phyloP scores from a whole-genome alignment of 1,284 basidiomycete species.

The Moesziomyces parantarcticus region DNA sequence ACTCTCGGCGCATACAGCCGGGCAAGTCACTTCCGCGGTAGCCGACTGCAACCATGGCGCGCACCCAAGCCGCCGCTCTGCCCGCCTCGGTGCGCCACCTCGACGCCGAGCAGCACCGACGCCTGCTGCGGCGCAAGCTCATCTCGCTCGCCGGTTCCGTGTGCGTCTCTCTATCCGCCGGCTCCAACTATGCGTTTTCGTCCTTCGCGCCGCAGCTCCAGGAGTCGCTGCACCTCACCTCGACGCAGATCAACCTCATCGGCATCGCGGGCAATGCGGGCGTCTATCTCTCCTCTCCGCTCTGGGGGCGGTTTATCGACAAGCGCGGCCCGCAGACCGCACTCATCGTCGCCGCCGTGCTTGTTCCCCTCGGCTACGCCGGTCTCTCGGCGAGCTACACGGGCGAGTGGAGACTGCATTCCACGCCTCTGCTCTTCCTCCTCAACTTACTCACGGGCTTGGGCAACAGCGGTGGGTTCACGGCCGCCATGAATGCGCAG shows the following conservation, averaged over 20 bases:
- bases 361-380: constrained; percentile 57
- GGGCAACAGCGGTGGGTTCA: constrained; percentile 63
- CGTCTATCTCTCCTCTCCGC: constrained; percentile 64
- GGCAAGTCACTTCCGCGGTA: too few relatives aligned
- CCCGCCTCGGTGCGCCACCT: constrained; percentile 3
- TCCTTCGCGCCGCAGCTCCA: constrained; percentile 68
- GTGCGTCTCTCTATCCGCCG: constrained; percentile 64
- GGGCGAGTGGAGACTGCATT: constrained; percentile 37
- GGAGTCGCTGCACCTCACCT: constrained; percentile 62
- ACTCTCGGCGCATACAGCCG: too few relatives aligned
- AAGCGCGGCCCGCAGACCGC: constrained; percentile 57
- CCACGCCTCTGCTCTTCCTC: constrained; percentile 45
- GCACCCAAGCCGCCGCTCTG: neutral
- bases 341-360: constrained; percentile 44
- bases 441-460: constrained; percentile 59
- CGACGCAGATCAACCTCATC: constrained; percentile 68
- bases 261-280: constrained; percentile 68
- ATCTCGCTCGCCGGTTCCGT: constrained; percentile 62
- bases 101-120: constrained; percentile 7
- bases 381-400: constrained; percentile 48
- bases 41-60: constrained; percentile 3
- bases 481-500: constrained; percentile 66
- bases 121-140: constrained; percentile 31
- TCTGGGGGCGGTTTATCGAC: constrained; percentile 65
- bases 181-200: constrained; percentile 67